These are phyloP conservation scores for Nicotiana tabacum DNA, from an alignment of 257 asterid species.

Conservation along the genomic window DNA sequence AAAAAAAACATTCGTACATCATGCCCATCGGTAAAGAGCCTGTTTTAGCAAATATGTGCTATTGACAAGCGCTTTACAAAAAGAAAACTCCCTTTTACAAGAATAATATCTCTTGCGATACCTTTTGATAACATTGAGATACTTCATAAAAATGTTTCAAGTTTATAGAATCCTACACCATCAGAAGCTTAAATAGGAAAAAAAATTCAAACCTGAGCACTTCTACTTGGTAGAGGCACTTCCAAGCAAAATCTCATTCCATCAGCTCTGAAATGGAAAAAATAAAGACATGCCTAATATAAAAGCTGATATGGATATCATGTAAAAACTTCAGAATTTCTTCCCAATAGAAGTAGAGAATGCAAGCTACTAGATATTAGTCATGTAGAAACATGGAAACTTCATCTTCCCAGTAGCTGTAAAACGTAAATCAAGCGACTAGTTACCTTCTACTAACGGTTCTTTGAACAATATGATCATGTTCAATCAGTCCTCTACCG, in stretches of 20 bases:
- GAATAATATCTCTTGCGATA: background rate
- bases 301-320: slow-evolving; percentile 9
- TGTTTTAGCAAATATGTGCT: background rate
- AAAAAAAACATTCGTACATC: slow-evolving; percentile 9
- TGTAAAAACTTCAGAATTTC: background rate
- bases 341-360: slow-evolving; percentile 4
- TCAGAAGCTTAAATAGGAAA: background rate
- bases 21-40: background rate
- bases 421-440: background rate
- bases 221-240: slow-evolving; percentile 76
- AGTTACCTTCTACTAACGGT: slow-evolving; percentile 63
- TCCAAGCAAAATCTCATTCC: slow-evolving; percentile 74
- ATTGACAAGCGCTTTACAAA: background rate
- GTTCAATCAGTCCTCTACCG: slow-evolving; percentile 63
- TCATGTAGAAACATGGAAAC: background rate
- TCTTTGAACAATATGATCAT: slow-evolving; percentile 54
- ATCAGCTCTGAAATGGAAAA: slow-evolving; percentile 50
- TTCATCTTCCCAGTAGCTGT: background rate
- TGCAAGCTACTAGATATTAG: background rate
- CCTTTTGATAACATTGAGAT: background rate
- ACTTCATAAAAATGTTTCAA: background rate
- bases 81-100: background rate
- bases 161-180: background rate
- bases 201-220: slow-evolving; percentile 70
- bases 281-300: slow-evolving; percentile 1